Evolutionary conservation across 2,329 filamentous ascomycete genomes (phyloP), one percentile per base, ranked within the genome.

Genomic region (Aspergillus sp.): DNA sequence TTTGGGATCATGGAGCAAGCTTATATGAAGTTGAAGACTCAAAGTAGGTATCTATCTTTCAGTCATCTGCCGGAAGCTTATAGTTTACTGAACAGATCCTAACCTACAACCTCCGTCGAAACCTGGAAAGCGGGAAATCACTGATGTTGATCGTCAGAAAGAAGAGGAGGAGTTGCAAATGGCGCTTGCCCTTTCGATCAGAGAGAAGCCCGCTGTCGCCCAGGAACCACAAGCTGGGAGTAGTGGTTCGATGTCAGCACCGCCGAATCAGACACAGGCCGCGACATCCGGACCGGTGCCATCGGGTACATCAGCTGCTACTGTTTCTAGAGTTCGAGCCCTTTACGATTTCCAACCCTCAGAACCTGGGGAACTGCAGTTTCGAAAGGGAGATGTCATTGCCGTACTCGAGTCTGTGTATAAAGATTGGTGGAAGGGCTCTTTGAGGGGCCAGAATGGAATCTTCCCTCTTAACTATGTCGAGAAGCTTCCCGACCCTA

Each of bases 341-440:
- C 83, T 98, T 50, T 99, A 92, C 75, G 95, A 99, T 77, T 99
- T 99, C 77, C 89, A 91, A 54, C 94, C 95, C 2, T 96, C 93
- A 0, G 95, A 99, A 76, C 88, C 93, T 0, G 95, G 94, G 52
- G 95, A 99, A 80, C 83, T 99, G 64, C 93, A 96, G 69, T 99
- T 99, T 77, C 91, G 93, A 69, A 97, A 96, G 80, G 94, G 95
- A 30, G 95, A 99, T 75, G 90, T 98, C 46, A 99, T 99, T 76
- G 94, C 95, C 1, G 95, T 99, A 17, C 84, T 99, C 46, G 95
- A 98, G 78, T 97, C 93, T 1, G 95, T 98, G 1, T 99, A 96
- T 81, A 99, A 98, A 79, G 95, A 99, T 77, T 99, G 95, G 95
- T 99, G 95, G 95, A 94, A 96, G 70, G 95, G 95, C 1, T 96